A percentile compares a stretch with the other conserved stretches of the same genome.
These are phyloP conservation scores for Emericellopsis terricola DNA, from an alignment of 495 filamentous ascomycete species.

Conservation along the genomic window DNA sequence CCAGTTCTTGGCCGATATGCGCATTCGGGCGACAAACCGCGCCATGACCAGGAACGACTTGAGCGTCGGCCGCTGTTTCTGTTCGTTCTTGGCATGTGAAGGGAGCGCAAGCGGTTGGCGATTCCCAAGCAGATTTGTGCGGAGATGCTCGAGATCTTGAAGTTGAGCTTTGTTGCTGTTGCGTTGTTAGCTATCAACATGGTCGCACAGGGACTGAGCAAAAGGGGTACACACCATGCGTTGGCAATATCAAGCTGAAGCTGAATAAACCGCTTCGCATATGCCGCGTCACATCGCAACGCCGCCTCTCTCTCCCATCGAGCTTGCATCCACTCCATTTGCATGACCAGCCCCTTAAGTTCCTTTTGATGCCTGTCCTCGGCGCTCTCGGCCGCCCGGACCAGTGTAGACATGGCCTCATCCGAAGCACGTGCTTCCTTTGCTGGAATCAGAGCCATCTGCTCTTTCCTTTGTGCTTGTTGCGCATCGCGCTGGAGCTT, in stretches of 20 bases:
- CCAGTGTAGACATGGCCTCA: conserved; percentile 17
- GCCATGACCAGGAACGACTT: conserved; percentile 14
- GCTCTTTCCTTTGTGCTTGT: conserved; percentile 9
- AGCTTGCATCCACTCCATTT: conserved; percentile 77
- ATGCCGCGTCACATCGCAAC: conserved; percentile 59
- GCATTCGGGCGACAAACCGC: conserved; percentile 23
- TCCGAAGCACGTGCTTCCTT: not conserved
- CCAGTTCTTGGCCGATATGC: conserved; percentile 21
- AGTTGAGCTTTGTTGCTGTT: conserved; percentile 86
- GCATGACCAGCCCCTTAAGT: conserved; percentile 64
- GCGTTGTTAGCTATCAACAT: too few relatives aligned
- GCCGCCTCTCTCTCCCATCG: conserved; percentile 60
- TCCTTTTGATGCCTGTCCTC: conserved; percentile 59
- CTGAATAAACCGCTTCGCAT: conserved; percentile 56
- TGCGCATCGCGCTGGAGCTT: conserved; percentile 23
- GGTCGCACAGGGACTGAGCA: too few relatives aligned
- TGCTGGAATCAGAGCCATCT: not conserved
- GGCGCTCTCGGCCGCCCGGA: conserved; percentile 29
- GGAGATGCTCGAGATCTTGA: conserved; percentile 59
- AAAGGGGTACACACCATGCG: conserved; percentile 52
- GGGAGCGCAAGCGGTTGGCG: conserved; percentile 2
- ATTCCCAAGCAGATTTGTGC: conserved; percentile 14
- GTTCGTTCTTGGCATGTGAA: not conserved
- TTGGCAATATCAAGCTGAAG: conserved; percentile 67
- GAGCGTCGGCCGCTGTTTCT: conserved; percentile 10